Evolutionary conservation across 2,329 filamentous ascomycete genomes (phyloP).

Genomic region (Blumeria hordei): DNA sequence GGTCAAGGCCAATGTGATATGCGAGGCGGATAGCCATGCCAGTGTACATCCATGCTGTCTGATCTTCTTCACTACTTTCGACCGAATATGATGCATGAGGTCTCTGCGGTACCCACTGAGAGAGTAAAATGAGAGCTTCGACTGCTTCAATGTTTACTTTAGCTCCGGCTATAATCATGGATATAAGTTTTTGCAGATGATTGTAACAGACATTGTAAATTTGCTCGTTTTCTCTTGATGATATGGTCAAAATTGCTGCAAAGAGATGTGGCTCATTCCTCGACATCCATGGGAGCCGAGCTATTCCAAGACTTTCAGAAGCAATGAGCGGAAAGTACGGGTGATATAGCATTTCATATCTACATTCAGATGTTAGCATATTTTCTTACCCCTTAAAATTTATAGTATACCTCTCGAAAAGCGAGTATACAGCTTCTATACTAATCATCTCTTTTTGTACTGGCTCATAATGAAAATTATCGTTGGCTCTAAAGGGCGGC

Average conservation of each 20-base stretch:
- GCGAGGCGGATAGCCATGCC: conserved; percentile 44
- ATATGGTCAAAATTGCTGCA: conserved; percentile 45
- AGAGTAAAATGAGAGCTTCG: conserved; percentile 42
- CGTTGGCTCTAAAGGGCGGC: too few relatives aligned
- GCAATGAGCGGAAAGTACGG: conserved; percentile 47
- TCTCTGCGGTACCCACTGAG: conserved; percentile 33
- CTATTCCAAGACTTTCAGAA: conserved; percentile 25
- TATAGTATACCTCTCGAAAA: conserved; percentile 10
- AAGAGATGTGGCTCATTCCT: conserved; percentile 39
- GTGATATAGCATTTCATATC: conserved; percentile 25
- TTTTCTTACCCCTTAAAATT: neutral
- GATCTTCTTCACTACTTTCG: conserved; percentile 47
- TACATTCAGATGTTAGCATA: conserved; percentile 2
- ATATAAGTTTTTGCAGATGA: conserved; percentile 46
- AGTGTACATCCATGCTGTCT: conserved; percentile 56
- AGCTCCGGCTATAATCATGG: conserved; percentile 38
- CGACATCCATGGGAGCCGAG: conserved; percentile 23
- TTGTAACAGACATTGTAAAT: conserved; percentile 41
- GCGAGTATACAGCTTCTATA: conserved; percentile 9
- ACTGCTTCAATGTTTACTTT: conserved; percentile 47
- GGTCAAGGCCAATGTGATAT: conserved; percentile 45
- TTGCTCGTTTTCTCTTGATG: conserved; percentile 42
- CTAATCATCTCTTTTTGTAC: conserved; percentile 10
- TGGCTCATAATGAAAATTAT: conserved; percentile 7
- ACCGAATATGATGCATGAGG: conserved; percentile 19